Evolutionary conservation across 805 yeast species (phyloP).

Genomic region (Spathaspora sp.): DNA sequence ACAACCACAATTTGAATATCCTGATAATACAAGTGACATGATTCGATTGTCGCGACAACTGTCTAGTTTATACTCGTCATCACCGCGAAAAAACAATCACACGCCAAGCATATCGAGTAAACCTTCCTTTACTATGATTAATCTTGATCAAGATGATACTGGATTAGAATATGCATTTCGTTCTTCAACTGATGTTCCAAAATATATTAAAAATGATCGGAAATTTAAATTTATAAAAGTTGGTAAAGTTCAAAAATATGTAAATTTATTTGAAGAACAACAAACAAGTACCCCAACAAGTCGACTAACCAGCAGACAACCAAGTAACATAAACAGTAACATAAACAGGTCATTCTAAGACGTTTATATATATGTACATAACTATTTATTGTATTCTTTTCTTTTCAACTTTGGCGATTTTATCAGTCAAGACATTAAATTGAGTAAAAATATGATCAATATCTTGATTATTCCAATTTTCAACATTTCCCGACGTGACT

Average conservation of each 20-base stretch:
- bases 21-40: slow-evolving; percentile 3
- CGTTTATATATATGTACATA: slow-evolving; percentile 4
- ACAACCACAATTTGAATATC: background rate
- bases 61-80: slow-evolving; percentile 15
- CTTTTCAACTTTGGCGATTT: slow-evolving; percentile 20
- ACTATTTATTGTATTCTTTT: background rate
- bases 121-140: slow-evolving; percentile 17
- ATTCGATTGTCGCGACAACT: slow-evolving; percentile 5
- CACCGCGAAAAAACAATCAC: slow-evolving; percentile 15
- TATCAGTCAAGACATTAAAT: slow-evolving; percentile 32
- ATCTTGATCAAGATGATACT: slow-evolving; percentile 19
- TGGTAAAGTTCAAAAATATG: slow-evolving; percentile 45
- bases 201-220: slow-evolving; percentile 37
- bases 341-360: background rate
- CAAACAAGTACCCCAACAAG: slow-evolving; percentile 2
- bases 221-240: slow-evolving; percentile 43
- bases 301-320: background rate
- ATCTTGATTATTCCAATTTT: slow-evolving; percentile 17
- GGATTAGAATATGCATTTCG: slow-evolving; percentile 28
- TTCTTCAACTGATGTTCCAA: slow-evolving; percentile 23
- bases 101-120: slow-evolving; percentile 12
- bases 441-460: slow-evolving; percentile 23
- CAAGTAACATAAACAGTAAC: background rate
- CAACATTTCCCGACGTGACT: slow-evolving; percentile 14
- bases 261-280: slow-evolving; percentile 38